Percentiles rank a stretch among this genome's conserved stretches.
Evolutionary conservation across 768 basidiomycete genomes (phyloP).

Genomic region (Hypholoma sublateritium): DNA sequence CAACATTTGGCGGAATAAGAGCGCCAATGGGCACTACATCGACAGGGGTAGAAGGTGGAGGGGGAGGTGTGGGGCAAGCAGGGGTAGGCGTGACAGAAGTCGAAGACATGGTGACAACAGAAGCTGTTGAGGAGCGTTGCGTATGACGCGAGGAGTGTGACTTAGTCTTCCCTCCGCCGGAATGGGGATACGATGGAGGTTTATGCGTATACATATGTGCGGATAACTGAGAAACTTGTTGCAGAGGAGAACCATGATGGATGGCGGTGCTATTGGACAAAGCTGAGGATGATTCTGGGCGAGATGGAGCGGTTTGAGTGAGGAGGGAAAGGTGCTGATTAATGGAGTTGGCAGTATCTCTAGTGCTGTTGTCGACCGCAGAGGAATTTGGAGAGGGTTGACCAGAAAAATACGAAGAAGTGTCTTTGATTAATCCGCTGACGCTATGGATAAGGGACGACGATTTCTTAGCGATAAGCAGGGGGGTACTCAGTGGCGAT

Average conservation of each 20-base stretch:
- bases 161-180: constrained; percentile 17
- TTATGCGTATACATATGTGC: constrained; percentile 37
- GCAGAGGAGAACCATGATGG: constrained; percentile 35
- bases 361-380: constrained; percentile 7
- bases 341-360: constrained; percentile 12
- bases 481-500: constrained; percentile 39
- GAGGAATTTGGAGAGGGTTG: constrained; percentile 15
- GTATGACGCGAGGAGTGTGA: constrained; percentile 19
- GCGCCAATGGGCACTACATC: constrained; percentile 26
- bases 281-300: constrained; percentile 25
- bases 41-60: constrained; percentile 38
- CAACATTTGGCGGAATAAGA: constrained; percentile 15
- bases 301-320: constrained; percentile 60
- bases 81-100: constrained; percentile 28
- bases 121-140: constrained; percentile 17
- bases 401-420: constrained; percentile 16
- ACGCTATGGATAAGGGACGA: constrained; percentile 24
- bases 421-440: constrained; percentile 23
- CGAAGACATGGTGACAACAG: constrained; percentile 12
- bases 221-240: constrained; percentile 39
- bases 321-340: constrained; percentile 52
- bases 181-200: constrained; percentile 24
- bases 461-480: constrained; percentile 24
- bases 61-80: constrained; percentile 24
- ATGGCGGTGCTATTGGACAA: constrained; percentile 25